Evolutionary conservation across 768 basidiomycete genomes (phyloP).

Genomic region (Lactarius quietus): DNA sequence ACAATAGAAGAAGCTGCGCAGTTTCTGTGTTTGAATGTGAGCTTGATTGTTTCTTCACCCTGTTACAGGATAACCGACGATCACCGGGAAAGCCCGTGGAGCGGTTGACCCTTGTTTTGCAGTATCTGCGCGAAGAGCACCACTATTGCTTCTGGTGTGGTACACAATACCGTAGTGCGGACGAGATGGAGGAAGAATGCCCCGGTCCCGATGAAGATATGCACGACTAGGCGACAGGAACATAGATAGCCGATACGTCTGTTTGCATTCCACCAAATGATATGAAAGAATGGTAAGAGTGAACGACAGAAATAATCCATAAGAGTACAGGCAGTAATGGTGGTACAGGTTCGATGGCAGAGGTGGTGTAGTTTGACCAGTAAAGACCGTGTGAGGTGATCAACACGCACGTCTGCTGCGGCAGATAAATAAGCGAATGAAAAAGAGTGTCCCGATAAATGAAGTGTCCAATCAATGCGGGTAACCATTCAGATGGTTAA

Average conservation of each 20-base stretch:
- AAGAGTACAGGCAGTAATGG: constrained; percentile 17
- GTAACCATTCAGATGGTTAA: neutral
- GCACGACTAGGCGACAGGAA: constrained; percentile 54
- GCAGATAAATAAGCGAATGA: constrained; percentile 9
- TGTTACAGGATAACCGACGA: neutral
- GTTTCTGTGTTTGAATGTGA: constrained; percentile 60
- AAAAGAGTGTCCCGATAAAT: neutral
- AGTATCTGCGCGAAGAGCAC: constrained; percentile 69
- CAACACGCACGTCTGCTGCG: constrained; percentile 12
- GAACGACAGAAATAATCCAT: constrained; percentile 5
- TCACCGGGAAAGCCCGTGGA: constrained; percentile 55
- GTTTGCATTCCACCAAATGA: constrained; percentile 3
- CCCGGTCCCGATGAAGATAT: constrained; percentile 75
- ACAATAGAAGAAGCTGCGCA: constrained; percentile 62
- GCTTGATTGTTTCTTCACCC: constrained; percentile 32
- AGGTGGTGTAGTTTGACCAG: constrained; percentile 3
- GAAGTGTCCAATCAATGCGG: neutral
- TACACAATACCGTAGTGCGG: constrained; percentile 57
- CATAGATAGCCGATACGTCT: neutral
- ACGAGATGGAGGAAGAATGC: constrained; percentile 61
- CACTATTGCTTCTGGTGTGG: constrained; percentile 91
- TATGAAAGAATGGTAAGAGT: constrained; percentile 8
- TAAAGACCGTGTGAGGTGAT: constrained; percentile 16
- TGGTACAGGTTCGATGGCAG: constrained; percentile 17
- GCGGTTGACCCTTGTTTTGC: constrained; percentile 61